Evolutionary conservation across 1,139 yeast genomes (phyloP).

Genomic region (Geotrichum histeridarum): DNA sequence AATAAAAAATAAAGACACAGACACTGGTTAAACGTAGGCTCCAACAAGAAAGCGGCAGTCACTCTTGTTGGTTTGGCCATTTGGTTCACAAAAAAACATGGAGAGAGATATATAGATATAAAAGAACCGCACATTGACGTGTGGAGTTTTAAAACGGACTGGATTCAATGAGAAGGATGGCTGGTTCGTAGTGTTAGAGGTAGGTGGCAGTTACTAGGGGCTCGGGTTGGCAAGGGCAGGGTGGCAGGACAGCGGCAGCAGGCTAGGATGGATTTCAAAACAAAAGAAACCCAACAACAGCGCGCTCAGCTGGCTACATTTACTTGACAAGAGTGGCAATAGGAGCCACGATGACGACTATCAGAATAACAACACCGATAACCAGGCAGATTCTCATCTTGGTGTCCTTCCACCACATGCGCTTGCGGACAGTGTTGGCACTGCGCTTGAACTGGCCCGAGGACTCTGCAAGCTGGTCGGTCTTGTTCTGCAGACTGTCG

Average conservation of each 20-base stretch:
- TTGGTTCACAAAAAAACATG: too few relatives aligned
- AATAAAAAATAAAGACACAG: too few relatives aligned
- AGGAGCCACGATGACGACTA: constrained; percentile 1
- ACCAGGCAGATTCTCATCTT: constrained; percentile 5
- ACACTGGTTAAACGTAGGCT: too few relatives aligned
- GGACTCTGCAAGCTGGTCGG: constrained; percentile 6
- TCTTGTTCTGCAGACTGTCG: background rate
- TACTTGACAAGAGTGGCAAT: background rate
- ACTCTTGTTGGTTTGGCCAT: too few relatives aligned
- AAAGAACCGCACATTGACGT: too few relatives aligned
- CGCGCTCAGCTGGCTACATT: too few relatives aligned
- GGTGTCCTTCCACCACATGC: constrained; percentile 6
- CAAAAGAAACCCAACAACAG: background rate
- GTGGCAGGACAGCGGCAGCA: background rate
- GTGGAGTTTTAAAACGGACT: too few relatives aligned
- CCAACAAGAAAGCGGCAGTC: too few relatives aligned
- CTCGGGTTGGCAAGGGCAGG: background rate
- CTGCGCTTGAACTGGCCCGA: constrained; percentile 1
- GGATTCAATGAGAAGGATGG: too few relatives aligned
- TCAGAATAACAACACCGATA: constrained; percentile 1
- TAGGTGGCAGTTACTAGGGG: background rate
- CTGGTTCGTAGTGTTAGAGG: too few relatives aligned
- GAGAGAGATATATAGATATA: too few relatives aligned
- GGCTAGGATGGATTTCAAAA: too few relatives aligned
- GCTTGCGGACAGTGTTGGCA: background rate